A percentile compares a stretch with the other conserved stretches of the same genome.
These are phyloP conservation scores for Plectranthus barbatus DNA, from an alignment of 257 asterid species.

Conservation along the genomic window DNA sequence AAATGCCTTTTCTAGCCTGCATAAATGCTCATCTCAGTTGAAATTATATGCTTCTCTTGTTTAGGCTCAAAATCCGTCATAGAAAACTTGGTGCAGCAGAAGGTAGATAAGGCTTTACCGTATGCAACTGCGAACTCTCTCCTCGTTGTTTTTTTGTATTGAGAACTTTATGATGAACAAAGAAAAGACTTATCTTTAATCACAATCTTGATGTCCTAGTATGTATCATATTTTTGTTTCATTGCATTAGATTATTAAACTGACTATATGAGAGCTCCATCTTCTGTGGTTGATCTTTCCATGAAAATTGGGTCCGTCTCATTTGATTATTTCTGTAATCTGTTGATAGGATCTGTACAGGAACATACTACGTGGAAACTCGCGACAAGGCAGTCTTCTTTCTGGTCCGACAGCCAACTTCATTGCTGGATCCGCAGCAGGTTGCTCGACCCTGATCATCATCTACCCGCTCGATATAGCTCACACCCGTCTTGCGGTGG, in stretches of 20 bases:
- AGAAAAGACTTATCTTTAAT: not conserved
- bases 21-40: not conserved
- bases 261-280: too few relatives aligned
- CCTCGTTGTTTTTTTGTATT: not conserved
- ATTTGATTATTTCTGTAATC: not conserved
- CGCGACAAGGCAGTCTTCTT: slow-evolving; percentile 40
- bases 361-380: slow-evolving; percentile 54
- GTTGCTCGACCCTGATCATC: slow-evolving; percentile 78
- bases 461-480: slow-evolving; percentile 96
- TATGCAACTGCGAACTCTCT: too few relatives aligned
- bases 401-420: slow-evolving; percentile 68
- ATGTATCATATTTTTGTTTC: not conserved
- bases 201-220: not conserved
- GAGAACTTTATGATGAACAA: not conserved
- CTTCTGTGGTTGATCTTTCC: too few relatives aligned
- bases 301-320: too few relatives aligned
- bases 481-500: slow-evolving; percentile 95
- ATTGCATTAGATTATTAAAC: too few relatives aligned
- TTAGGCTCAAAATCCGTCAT: not conserved
- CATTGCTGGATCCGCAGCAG: slow-evolving; percentile 86
- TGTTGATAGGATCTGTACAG: slow-evolving; percentile 65
- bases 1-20: not conserved
- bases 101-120: too few relatives aligned
- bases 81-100: too few relatives aligned
- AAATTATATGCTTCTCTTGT: not conserved